A percentile compares a stretch with the other conserved stretches of the same genome.
Conservation (phyloP, 768 basidiomycete species). For the Xerocomus brunneocitrinus region DNA sequence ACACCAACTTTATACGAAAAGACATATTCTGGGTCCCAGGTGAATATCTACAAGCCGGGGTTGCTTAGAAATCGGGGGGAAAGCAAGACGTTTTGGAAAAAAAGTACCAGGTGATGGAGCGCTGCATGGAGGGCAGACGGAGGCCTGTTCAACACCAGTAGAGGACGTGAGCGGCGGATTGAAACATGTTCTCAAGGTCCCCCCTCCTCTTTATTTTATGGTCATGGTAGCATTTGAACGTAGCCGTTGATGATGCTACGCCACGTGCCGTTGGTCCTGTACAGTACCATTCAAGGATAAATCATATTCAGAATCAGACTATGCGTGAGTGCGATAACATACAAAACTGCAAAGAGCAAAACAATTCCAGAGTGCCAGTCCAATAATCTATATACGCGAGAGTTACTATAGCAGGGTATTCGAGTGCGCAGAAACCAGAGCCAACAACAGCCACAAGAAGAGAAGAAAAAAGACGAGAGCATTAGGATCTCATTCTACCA, state of each 20-base stretch:
- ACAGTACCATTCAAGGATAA: neutral
- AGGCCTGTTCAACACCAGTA: no score
- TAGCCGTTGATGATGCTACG: no score
- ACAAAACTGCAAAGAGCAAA: slow-evolving; percentile 16
- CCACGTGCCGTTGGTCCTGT: no score
- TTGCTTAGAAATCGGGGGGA: neutral
- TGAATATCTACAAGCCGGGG: neutral
- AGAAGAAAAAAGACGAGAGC: neutral
- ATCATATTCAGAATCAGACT: slow-evolving; percentile 14
- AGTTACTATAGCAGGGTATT: slow-evolving; percentile 12
- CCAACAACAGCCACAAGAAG: neutral
- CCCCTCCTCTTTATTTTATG: no score
- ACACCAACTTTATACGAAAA: no score
- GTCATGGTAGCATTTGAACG: no score
- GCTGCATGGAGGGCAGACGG: no score
- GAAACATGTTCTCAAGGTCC: no score
- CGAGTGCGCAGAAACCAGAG: slow-evolving; percentile 1
- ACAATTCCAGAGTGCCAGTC: slow-evolving; percentile 24
- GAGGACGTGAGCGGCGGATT: no score
- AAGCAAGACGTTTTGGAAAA: neutral
- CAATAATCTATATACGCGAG: slow-evolving; percentile 27
- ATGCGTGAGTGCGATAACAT: slow-evolving; percentile 17
- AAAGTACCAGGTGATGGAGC: neutral
- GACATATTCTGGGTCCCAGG: no score
- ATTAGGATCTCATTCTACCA: slow-evolving; percentile 23